Conservation (phyloP, 2,329 filamentous ascomycete genomes). For the Sporothrix curviconia region DNA sequence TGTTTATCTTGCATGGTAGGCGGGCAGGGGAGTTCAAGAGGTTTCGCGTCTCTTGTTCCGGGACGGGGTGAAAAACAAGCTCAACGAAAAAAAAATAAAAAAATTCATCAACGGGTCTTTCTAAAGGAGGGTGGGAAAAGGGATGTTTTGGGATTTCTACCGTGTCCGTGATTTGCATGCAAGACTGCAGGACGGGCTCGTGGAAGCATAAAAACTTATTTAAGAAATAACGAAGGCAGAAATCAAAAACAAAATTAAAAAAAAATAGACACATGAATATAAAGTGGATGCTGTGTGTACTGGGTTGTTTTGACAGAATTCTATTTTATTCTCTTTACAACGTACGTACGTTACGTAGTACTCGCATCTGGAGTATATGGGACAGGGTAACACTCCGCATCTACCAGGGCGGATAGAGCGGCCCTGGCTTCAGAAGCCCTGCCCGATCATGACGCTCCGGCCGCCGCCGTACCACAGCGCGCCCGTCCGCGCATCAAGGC, state of each 20-base stretch:
- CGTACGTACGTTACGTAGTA: neutral
- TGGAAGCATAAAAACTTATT: neutral
- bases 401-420: slow-evolving; percentile 1
- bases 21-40: too few species aligned
- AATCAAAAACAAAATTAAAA: slow-evolving; percentile 12
- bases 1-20: too few species aligned
- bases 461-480: slow-evolving; percentile 84
- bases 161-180: neutral
- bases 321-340: neutral
- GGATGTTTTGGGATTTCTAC: slow-evolving; percentile 3
- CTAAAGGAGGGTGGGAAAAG: too few species aligned
- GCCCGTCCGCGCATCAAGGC: slow-evolving; percentile 69
- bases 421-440: slow-evolving; percentile 45
- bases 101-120: slow-evolving; percentile 1
- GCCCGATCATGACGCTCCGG: slow-evolving; percentile 56
- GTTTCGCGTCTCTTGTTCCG: too few species aligned
- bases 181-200: neutral
- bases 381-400: neutral
- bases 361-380: neutral
- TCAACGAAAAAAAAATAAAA: neutral
- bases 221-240: slow-evolving; percentile 8
- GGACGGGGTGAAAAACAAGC: slow-evolving; percentile 3
- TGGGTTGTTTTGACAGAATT: neutral
- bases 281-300: neutral
- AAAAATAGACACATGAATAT: slow-evolving; percentile 9